Evolutionary conservation across 1,284 basidiomycete genomes (phyloP), one percentile per base, ranked within the genome.

Genomic region (Kwoniella shivajii): DNA sequence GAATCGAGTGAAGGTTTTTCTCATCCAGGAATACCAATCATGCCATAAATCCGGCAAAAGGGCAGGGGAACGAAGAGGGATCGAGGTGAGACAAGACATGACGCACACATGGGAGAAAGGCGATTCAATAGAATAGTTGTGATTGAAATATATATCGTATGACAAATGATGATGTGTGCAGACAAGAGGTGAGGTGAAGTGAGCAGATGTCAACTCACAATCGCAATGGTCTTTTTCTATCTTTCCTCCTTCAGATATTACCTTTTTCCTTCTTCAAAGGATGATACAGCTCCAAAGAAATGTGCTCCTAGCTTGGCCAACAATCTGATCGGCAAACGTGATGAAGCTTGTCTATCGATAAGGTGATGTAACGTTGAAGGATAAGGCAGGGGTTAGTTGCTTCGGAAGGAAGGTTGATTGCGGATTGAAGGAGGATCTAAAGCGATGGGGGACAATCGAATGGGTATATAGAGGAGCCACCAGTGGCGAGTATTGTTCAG

Each of bases 41-140:
- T n/a, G n/a, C n/a, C n/a, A n/a, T n/a, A n/a, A n/a, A n/a, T n/a
- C n/a, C n/a, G n/a, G 13, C n/a, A 14, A 43, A 11, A 13, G 11
- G 14, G 24, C 14, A 29, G 6, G 27, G 36, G 45, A 33, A 47
- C 33, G 45, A 24, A 22, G 7, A 20, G n/a, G 44, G 13, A 33
- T 16, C 18, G 45, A 16, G 18, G 45, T 47, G 27, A 47, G 31
- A 47, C 45, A 33, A 47, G 45, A 47, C 45, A 33, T 47, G 45
- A 47, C 45, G 45, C 30, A 47, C 30, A 34, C 45, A 47, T 47
- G 31, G n/a, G 30, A 47, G 31, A 36, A 20, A 26, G 33, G 45
- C 45, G 9, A 47, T 36, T 47, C 45, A 47, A 13, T 16, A n/a
- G 10, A n/a, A 4, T 29, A 36, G 45, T 47, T 16, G 45, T 24